Evolutionary conservation across 768 basidiomycete species (phyloP).

Genomic region (Suillus lakei): DNA sequence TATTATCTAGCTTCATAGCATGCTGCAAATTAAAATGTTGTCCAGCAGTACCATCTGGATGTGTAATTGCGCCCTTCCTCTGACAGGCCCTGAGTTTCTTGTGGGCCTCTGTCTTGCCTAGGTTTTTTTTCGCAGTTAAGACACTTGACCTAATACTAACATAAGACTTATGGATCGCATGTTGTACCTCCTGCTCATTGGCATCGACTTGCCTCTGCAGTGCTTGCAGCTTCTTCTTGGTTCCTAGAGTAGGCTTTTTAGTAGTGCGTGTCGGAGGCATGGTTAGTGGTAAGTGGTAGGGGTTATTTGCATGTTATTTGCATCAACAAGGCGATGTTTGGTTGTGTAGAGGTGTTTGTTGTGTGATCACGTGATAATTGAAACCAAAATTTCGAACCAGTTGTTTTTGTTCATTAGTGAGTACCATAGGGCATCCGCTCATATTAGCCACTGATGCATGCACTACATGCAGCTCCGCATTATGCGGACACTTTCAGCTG

Average conservation of each 20-base stretch:
- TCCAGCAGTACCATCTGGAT: background rate
- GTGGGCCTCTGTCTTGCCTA: background rate
- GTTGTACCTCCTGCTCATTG: background rate
- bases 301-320: background rate
- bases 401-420: too few relatives aligned
- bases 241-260: background rate
- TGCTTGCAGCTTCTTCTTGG: background rate
- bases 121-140: background rate
- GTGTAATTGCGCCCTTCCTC: background rate
- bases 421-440: too few relatives aligned
- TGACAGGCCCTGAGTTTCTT: background rate
- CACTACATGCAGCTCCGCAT: too few relatives aligned
- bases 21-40: background rate
- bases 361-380: too few relatives aligned
- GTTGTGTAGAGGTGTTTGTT: background rate
- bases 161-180: background rate
- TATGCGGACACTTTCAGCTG: too few relatives aligned
- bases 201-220: background rate
- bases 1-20: background rate
- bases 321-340: background rate
- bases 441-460: too few relatives aligned
- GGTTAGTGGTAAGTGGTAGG: background rate
- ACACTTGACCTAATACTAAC: background rate
- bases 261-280: background rate
- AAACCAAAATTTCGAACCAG: too few relatives aligned